Percentiles rank a stretch among this genome's conserved stretches.
Evolutionary conservation across 345 rosid genomes (phyloP).

Genomic region (Dipteronia sinensis): DNA sequence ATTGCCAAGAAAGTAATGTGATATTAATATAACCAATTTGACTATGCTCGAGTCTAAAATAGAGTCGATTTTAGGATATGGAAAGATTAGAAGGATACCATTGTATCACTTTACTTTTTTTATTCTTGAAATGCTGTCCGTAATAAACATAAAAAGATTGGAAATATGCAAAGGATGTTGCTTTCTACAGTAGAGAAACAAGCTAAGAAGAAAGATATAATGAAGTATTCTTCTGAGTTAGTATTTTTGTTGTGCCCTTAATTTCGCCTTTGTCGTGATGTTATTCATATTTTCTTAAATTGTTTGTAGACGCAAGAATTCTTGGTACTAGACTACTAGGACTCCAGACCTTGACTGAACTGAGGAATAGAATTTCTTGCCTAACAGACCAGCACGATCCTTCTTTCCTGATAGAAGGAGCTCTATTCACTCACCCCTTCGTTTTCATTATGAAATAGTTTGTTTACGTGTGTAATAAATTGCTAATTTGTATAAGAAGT

Average conservation of each 20-base stretch:
- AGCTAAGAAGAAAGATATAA: background rate
- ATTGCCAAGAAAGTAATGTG: background rate
- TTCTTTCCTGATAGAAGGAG: slow-evolving; percentile 73
- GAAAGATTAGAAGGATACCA: background rate
- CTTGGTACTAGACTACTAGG: slow-evolving; percentile 84
- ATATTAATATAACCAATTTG: background rate
- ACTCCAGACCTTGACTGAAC: slow-evolving; percentile 61
- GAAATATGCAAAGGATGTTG: background rate
- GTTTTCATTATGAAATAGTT: slow-evolving; percentile 3
- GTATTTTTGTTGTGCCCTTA: background rate
- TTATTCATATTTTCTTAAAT: slow-evolving; percentile 9
- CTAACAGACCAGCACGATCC: slow-evolving; percentile 70
- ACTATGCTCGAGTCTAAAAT: too few relatives aligned
- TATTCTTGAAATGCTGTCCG: background rate
- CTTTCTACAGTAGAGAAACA: background rate
- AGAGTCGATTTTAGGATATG: background rate
- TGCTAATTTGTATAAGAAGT: slow-evolving; percentile 48
- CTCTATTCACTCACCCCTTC: background rate
- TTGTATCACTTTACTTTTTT: background rate
- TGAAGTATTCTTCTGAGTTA: background rate
- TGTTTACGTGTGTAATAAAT: slow-evolving; percentile 15
- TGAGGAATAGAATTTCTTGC: slow-evolving; percentile 83
- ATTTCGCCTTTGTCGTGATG: background rate
- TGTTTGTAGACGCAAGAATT: slow-evolving; percentile 74
- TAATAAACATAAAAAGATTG: background rate